Percentiles rank a stretch among this genome's conserved stretches.
phyloP scores from a whole-genome alignment of 495 filamentous ascomycete species.

The Penicillium turbatum region DNA sequence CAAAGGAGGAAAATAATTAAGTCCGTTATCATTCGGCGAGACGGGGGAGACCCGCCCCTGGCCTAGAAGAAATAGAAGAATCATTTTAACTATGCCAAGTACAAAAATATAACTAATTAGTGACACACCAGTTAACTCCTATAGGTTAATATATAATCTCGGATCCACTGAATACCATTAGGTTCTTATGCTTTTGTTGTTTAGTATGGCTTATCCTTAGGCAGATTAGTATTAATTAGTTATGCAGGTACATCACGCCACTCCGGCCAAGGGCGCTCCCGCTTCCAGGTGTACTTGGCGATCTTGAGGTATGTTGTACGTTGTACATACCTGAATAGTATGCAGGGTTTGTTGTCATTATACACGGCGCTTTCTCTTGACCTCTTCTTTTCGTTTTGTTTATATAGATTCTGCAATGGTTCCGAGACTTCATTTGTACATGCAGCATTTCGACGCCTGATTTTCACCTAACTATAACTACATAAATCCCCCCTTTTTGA shows the following conservation, averaged over 20 bases:
- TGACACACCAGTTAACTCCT: too few relatives aligned
- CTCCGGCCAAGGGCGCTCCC: conserved; percentile 13
- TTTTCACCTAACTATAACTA: conserved; percentile 10
- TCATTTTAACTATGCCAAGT: too few relatives aligned
- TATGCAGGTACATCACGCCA: conserved; percentile 16
- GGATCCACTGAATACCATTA: too few relatives aligned
- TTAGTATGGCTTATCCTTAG: background rate
- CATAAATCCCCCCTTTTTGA: conserved; percentile 2
- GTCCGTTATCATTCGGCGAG: conserved; percentile 25
- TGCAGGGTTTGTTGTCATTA: too few relatives aligned
- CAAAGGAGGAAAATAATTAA: conserved; percentile 22
- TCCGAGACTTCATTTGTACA: too few relatives aligned
- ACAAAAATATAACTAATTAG: too few relatives aligned
- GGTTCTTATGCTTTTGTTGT: background rate
- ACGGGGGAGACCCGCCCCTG: conserved; percentile 19
- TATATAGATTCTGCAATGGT: too few relatives aligned
- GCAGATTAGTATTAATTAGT: background rate
- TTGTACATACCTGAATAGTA: background rate
- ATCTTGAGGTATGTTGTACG: too few relatives aligned
- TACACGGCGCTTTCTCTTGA: too few relatives aligned
- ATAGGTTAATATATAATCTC: too few relatives aligned
- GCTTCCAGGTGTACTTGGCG: background rate
- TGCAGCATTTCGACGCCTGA: background rate
- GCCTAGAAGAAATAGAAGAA: background rate
- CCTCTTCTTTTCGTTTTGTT: too few relatives aligned